phyloP scores from a whole-genome alignment of 2,329 filamentous ascomycete genomes.

The Fusarium dimerum region DNA sequence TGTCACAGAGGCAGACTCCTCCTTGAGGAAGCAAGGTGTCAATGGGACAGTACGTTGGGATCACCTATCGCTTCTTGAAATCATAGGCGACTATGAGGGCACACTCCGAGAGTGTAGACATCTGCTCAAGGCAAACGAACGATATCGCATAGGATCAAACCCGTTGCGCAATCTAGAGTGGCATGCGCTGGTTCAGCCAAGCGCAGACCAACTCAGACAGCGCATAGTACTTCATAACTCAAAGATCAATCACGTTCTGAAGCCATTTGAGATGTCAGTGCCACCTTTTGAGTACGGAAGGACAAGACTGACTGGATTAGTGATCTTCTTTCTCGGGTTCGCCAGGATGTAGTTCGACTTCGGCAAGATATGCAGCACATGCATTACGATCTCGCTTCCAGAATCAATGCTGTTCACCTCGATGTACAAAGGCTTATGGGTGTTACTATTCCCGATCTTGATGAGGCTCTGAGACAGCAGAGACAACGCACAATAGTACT shows the following conservation, averaged over 20 bases:
- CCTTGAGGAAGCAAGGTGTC: slow-evolving; percentile 26
- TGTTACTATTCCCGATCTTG: slow-evolving; percentile 28
- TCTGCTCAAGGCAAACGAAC: slow-evolving; percentile 32
- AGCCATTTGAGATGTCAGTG: slow-evolving; percentile 39
- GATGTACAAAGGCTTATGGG: slow-evolving; percentile 28
- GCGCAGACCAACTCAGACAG: slow-evolving; percentile 33
- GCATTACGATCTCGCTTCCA: slow-evolving; percentile 24
- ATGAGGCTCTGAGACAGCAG: slow-evolving; percentile 24
- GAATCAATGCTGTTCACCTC: slow-evolving; percentile 24
- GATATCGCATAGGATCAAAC: slow-evolving; percentile 27
- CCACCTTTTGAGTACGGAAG: neutral
- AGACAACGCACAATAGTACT: slow-evolving; percentile 13
- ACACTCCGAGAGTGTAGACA: slow-evolving; percentile 36
- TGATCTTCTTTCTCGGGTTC: slow-evolving; percentile 33
- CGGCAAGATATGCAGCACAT: slow-evolving; percentile 30
- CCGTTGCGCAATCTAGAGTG: slow-evolving; percentile 37
- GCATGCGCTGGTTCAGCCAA: slow-evolving; percentile 38
- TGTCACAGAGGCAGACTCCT: slow-evolving; percentile 28
- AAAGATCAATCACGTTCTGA: slow-evolving; percentile 35
- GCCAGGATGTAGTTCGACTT: slow-evolving; percentile 7
- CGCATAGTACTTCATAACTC: slow-evolving; percentile 37
- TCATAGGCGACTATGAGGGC: slow-evolving; percentile 34
- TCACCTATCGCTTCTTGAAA: slow-evolving; percentile 22
- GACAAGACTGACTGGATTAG: slow-evolving; percentile 17
- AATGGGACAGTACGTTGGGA: slow-evolving; percentile 26